Percentiles rank a stretch among this genome's conserved stretches.
These are phyloP conservation scores for Cyberlindnera subsufficiens DNA, from an alignment of 805 yeast species.

Conservation along the genomic window DNA sequence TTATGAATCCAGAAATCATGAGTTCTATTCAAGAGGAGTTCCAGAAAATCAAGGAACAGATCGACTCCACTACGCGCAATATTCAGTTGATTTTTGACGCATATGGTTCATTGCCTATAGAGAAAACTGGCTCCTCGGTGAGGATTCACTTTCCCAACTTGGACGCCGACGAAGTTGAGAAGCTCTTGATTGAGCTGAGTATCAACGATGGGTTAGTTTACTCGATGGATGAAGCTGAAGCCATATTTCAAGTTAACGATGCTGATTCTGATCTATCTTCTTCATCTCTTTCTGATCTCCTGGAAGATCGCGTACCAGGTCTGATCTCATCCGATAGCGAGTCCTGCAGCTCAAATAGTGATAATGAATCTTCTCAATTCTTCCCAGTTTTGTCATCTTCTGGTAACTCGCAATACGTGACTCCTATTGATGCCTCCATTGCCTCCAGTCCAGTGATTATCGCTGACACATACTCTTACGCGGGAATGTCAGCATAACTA, in stretches of 20 bases:
- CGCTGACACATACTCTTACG: not conserved
- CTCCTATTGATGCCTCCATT: constrained; percentile 7
- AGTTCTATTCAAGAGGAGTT: constrained; percentile 32
- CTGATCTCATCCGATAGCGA: constrained; percentile 11
- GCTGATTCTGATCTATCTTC: constrained; percentile 2
- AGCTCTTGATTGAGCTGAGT: constrained; percentile 51
- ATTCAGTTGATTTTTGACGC: constrained; percentile 39
- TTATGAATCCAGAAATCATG: constrained; percentile 41
- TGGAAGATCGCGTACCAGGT: constrained; percentile 18
- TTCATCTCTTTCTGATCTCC: constrained; percentile 5
- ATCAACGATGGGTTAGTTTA: constrained; percentile 52
- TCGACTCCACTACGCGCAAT: constrained; percentile 38
- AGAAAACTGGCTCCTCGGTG: constrained; percentile 36
- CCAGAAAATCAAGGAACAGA: constrained; percentile 31
- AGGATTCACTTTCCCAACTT: constrained; percentile 70
- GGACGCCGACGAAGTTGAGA: constrained; percentile 51
- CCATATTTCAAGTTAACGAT: not conserved
- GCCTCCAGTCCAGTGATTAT: constrained; percentile 6
- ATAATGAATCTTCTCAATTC: constrained; percentile 5
- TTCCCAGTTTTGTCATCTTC: constrained; percentile 13
- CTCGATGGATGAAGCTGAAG: constrained; percentile 23
- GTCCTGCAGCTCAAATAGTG: constrained; percentile 3
- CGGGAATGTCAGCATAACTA: too few relatives aligned
- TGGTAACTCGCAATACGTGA: constrained; percentile 3
- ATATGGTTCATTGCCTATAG: constrained; percentile 63